Evolutionary conservation across 2,329 filamentous ascomycete species (phyloP).

Genomic region (Phyllosticta citrichinensis): DNA sequence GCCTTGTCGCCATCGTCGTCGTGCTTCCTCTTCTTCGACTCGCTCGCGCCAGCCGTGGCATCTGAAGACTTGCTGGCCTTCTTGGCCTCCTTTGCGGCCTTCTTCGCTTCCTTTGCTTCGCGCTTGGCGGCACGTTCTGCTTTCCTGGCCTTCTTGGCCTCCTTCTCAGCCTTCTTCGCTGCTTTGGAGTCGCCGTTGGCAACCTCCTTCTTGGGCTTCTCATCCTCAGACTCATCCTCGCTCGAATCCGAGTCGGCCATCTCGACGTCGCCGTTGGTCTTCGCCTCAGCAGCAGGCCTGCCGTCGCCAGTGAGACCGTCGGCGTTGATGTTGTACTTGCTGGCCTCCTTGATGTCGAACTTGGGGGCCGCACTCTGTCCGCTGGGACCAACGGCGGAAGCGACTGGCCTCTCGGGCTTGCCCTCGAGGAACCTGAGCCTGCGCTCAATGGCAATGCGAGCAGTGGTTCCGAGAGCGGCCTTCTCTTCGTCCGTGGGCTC

Average conservation of each 20-base stretch:
- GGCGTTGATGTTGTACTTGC: slow-evolving; percentile 90
- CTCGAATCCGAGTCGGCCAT: slow-evolving; percentile 35
- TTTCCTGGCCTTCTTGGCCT: slow-evolving; percentile 32
- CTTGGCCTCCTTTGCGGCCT: slow-evolving; percentile 39
- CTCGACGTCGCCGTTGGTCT: slow-evolving; percentile 34
- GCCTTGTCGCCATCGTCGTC: slow-evolving; percentile 43
- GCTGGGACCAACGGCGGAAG: slow-evolving; percentile 65
- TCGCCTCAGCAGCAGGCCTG: slow-evolving; percentile 46
- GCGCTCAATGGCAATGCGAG: slow-evolving; percentile 65
- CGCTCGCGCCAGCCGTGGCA: slow-evolving; percentile 39
- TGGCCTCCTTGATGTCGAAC: slow-evolving; percentile 83
- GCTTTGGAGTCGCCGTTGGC: slow-evolving; percentile 15
- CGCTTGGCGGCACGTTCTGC: slow-evolving; percentile 29
- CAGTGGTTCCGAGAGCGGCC: slow-evolving; percentile 64
- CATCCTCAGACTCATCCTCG: slow-evolving; percentile 25
- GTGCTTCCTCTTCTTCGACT: slow-evolving; percentile 42
- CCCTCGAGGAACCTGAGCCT: slow-evolving; percentile 73
- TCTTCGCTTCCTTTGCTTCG: slow-evolving; percentile 43
- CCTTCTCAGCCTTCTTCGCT: slow-evolving; percentile 30
- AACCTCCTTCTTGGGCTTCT: slow-evolving; percentile 17
- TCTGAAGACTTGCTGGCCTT: slow-evolving; percentile 36
- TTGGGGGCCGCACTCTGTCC: slow-evolving; percentile 53
- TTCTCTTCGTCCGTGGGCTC: slow-evolving; percentile 80
- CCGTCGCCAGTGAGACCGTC: slow-evolving; percentile 65
- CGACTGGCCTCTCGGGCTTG: slow-evolving; percentile 55